phyloP scores from a whole-genome alignment of 345 rosid species.

The Arabidopsis arenosa region DNA sequence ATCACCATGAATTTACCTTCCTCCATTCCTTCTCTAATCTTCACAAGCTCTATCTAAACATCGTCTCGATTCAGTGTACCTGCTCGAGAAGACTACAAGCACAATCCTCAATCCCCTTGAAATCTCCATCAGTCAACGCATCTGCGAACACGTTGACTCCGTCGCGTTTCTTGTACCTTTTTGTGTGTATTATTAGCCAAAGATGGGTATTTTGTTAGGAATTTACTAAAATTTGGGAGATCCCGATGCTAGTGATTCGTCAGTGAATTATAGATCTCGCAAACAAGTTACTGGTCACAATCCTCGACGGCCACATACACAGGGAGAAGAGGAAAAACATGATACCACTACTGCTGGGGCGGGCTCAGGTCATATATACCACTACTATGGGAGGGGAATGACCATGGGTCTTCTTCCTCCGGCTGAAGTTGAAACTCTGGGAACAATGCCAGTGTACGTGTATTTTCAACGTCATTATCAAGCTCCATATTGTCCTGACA shows the following conservation, averaged over 20 bases:
- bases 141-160: no score
- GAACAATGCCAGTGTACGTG: background rate
- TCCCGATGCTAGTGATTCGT: background rate
- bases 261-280: slow-evolving; percentile 10
- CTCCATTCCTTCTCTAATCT: background rate
- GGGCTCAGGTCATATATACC: no score
- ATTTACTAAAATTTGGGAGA: slow-evolving; percentile 14
- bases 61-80: background rate
- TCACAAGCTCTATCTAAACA: background rate
- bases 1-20: background rate
- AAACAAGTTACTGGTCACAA: slow-evolving; percentile 34
- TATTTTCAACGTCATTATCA: background rate
- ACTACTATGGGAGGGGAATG: no score
- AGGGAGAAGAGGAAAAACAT: no score
- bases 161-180: no score
- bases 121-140: no score
- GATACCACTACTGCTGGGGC: no score
- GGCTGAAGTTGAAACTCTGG: background rate
- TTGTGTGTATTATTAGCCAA: no score
- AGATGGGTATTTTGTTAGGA: background rate
- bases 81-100: background rate
- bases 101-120: background rate
- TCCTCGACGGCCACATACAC: background rate
- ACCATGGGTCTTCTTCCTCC: background rate
- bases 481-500: background rate